These are phyloP conservation scores for Phialophora expanda DNA, from an alignment of 2,329 filamentous ascomycete genomes.

Conservation along the genomic window DNA sequence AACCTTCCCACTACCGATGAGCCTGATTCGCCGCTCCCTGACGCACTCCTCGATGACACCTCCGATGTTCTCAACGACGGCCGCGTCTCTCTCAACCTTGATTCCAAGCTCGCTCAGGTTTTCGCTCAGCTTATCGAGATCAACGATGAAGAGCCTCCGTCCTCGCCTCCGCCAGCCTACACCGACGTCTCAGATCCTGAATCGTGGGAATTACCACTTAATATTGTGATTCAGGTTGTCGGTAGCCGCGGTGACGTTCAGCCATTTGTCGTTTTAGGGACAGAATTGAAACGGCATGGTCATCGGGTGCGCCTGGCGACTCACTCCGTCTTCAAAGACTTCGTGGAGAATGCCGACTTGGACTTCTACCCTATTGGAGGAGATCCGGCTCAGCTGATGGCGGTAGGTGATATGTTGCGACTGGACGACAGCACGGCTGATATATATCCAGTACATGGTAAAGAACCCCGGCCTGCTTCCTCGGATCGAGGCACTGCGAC, in stretches of 20 bases:
- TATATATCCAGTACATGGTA: conserved; percentile 51
- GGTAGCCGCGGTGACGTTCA: conserved; percentile 62
- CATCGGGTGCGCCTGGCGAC: conserved; percentile 65
- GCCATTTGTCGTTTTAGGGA: conserved; percentile 64
- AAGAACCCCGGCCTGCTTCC: conserved; percentile 55
- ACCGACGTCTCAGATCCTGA: conserved; percentile 5
- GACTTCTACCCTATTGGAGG: conserved; percentile 66
- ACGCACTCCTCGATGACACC: conserved; percentile 17
- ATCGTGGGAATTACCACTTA: conserved; percentile 45
- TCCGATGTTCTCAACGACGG: conserved; percentile 34
- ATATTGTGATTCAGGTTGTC: conserved; percentile 63
- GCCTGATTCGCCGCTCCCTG: conserved; percentile 16
- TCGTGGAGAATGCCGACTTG: conserved; percentile 59
- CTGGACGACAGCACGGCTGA: not conserved
- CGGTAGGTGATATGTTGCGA: conserved; percentile 30
- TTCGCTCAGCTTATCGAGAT: conserved; percentile 32
- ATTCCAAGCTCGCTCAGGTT: conserved; percentile 33
- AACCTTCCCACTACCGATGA: conserved; percentile 9
- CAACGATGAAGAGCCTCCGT: conserved; percentile 26
- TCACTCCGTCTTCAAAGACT: conserved; percentile 60
- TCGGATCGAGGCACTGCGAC: conserved; percentile 46
- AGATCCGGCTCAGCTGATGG: conserved; percentile 60
- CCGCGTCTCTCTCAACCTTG: conserved; percentile 38
- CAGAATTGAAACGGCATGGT: conserved; percentile 55
- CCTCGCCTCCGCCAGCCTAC: conserved; percentile 37